Conservation (phyloP, 768 basidiomycete genomes). For the Boletus sensibilis region DNA sequence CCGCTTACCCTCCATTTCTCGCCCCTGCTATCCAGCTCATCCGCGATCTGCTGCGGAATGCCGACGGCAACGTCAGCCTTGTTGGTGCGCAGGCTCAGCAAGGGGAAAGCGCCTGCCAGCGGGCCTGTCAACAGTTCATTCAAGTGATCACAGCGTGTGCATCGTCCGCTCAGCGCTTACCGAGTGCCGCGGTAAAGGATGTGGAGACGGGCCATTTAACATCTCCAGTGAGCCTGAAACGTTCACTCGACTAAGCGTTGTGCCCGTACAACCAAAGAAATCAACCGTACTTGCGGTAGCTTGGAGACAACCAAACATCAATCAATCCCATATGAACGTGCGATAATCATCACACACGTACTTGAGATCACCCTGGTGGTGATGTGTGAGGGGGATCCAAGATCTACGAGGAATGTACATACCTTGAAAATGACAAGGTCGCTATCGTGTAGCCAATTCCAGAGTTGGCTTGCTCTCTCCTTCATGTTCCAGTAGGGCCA, state of each 20-base stretch:
- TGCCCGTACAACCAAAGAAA: not conserved
- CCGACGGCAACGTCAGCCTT: slow-evolving; percentile 96
- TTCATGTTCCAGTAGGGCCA: slow-evolving; percentile 78
- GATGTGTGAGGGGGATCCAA: not conserved
- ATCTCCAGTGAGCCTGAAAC: slow-evolving; percentile 80
- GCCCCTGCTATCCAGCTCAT: slow-evolving; percentile 60
- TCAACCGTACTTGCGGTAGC: slow-evolving; percentile 76
- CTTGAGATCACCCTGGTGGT: slow-evolving; percentile 84
- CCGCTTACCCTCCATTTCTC: slow-evolving; percentile 81
- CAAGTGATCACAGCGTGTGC: not conserved
- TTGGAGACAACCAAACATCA: slow-evolving; percentile 26
- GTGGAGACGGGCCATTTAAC: slow-evolving; percentile 84
- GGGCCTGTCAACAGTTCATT: slow-evolving; percentile 50
- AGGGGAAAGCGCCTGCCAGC: slow-evolving; percentile 71
- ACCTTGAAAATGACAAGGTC: slow-evolving; percentile 86
- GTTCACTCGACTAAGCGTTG: slow-evolving; percentile 3
- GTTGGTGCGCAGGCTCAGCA: slow-evolving; percentile 86
- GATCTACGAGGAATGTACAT: slow-evolving; percentile 4
- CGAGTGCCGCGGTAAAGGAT: slow-evolving; percentile 69
- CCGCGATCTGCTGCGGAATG: slow-evolving; percentile 61
- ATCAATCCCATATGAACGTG: not conserved
- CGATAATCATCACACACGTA: slow-evolving; percentile 39
- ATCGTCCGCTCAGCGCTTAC: slow-evolving; percentile 36
- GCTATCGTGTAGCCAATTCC: slow-evolving; percentile 49
- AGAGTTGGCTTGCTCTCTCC: slow-evolving; percentile 48